These are phyloP conservation scores for Xylaria sp. DNA, from an alignment of 2,329 filamentous ascomycete species.

Conservation along the genomic window DNA sequence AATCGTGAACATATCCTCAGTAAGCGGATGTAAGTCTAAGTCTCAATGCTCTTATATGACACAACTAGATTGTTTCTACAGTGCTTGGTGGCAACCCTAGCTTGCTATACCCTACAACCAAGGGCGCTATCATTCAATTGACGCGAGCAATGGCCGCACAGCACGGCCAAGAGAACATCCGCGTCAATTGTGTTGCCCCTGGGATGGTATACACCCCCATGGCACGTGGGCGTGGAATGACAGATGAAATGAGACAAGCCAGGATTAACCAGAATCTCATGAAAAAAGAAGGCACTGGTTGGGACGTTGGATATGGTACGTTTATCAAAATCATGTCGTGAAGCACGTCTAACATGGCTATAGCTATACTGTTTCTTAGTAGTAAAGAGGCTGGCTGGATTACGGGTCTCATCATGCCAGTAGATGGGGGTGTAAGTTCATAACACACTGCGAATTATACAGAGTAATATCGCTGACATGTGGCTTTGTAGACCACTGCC, in stretches of 20 bases:
- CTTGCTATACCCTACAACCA: conserved; percentile 49
- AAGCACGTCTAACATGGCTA: not conserved
- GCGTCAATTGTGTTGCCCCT: conserved; percentile 40
- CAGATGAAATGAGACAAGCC: conserved; percentile 43
- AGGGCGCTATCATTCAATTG: conserved; percentile 47
- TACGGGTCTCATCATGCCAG: conserved; percentile 44
- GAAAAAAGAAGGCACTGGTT: conserved; percentile 43
- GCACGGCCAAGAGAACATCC: conserved; percentile 37
- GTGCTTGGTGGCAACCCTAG: conserved; percentile 45
- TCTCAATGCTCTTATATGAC: not conserved
- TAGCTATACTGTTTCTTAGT: conserved; percentile 43
- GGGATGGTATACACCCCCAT: conserved; percentile 47
- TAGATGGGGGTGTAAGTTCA: conserved; percentile 45
- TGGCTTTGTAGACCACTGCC: not conserved
- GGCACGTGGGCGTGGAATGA: conserved; percentile 43
- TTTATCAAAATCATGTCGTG: not conserved
- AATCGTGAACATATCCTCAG: conserved; percentile 52
- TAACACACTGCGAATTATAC: not conserved
- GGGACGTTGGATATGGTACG: conserved; percentile 46
- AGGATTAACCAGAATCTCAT: conserved; percentile 44
- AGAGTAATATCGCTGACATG: not conserved
- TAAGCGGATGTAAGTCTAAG: conserved; percentile 41
- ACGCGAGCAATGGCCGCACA: conserved; percentile 40
- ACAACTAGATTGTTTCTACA: not conserved
- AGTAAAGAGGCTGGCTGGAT: conserved; percentile 47